Evolutionary conservation across 257 asterid genomes (phyloP), one percentile per base, ranked within the genome.

Genomic region (Fraxinus anomala): DNA sequence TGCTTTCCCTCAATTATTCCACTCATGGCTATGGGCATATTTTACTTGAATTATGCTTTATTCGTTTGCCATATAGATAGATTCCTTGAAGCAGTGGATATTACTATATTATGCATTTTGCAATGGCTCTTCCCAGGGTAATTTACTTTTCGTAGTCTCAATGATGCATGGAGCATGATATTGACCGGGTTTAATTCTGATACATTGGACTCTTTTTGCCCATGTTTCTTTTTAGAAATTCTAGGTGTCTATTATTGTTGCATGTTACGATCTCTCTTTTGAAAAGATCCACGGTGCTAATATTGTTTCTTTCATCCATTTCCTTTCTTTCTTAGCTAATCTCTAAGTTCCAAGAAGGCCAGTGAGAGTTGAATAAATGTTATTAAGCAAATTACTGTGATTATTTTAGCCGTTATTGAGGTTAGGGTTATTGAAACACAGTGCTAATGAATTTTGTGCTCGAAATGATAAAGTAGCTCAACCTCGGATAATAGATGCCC

Each of bases 61-160:
- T 70, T 31, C 59, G 44, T 74, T 75, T 66, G 30, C 74, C 75
- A 33, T 30, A 70, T 69, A 54, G 68, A 68, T 77, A 80, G 75
- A 70, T 73, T 76, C 70, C 42, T 79, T 33, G 59, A 82, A 40
- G 74, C 54, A 28, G 71, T 74, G 69, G 74, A 70, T 40, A 73
- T 42, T 69, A 39, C 59, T 71, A 56, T 76, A 11, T 73, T 75
- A 19, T 77, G 82, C 31, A 40, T 33, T 40, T 31, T 74, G 14
- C 19, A n/a, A 10, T 73, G 30, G 3, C 47, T 19, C 30, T 23
- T 73, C 36, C 63, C 17, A 33, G 17, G 24, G 73, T 49, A 24
- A 33, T 67, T 72, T 21, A 10, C 30, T 77, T 4, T 54, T 74
- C 74, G 26, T 14, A 74, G 54, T 72, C 61, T 14, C 17, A 75